These are phyloP conservation scores for Colletotrichum spaethianum DNA, from an alignment of 2,329 filamentous ascomycete species.

Conservation along the genomic window DNA sequence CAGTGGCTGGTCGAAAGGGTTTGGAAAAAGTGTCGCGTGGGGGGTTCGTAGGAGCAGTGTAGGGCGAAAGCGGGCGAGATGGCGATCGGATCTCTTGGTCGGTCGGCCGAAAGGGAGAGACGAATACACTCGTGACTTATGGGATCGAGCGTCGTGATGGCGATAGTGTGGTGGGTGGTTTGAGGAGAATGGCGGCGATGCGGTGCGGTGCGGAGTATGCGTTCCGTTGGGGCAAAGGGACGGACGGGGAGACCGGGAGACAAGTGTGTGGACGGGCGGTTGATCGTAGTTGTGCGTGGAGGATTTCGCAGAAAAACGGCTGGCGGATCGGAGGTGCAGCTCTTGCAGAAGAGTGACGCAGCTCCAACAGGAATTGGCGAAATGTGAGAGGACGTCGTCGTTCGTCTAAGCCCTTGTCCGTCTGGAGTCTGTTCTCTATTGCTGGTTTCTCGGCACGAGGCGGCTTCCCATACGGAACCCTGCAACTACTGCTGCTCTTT, in stretches of 20 bases:
- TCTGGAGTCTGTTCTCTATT: background rate
- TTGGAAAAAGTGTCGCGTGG: background rate
- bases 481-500: background rate
- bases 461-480: conserved; percentile 17
- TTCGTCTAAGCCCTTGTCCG: conserved; percentile 37
- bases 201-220: conserved; percentile 19
- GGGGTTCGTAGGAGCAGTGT: background rate
- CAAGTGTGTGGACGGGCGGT: background rate
- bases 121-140: background rate
- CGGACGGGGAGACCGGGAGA: background rate
- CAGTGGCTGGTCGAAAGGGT: background rate
- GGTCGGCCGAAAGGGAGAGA: conserved; percentile 17
- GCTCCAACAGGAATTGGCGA: conserved; percentile 19
- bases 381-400: conserved; percentile 28
- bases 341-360: conserved; percentile 39
- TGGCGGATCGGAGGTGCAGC: conserved; percentile 27
- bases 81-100: conserved; percentile 29
- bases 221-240: conserved; percentile 32
- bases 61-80: conserved; percentile 1
- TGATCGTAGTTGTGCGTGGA: background rate
- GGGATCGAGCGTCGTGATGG: background rate
- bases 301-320: background rate
- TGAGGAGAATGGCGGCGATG: conserved; percentile 20
- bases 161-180: background rate
- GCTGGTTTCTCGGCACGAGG: conserved; percentile 32